Evolutionary conservation across 768 basidiomycete genomes (phyloP).

Genomic region (Hericium erinaceus): DNA sequence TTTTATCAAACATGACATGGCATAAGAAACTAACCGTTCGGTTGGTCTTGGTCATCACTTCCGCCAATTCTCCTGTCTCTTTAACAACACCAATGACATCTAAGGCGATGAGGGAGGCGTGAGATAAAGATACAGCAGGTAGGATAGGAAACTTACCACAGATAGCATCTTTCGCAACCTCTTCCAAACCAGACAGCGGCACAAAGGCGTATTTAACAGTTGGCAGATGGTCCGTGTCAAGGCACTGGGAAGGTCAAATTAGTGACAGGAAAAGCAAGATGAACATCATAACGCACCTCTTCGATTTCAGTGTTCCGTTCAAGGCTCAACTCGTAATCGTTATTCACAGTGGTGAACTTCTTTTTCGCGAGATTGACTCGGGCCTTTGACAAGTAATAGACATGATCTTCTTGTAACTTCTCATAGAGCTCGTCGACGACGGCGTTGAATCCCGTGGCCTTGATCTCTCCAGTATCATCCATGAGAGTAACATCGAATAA

Average conservation of each 20-base stretch:
- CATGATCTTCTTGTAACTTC: slow-evolving; percentile 84
- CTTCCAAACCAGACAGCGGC: slow-evolving; percentile 49
- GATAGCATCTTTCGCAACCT: slow-evolving; percentile 66
- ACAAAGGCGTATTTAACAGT: slow-evolving; percentile 80
- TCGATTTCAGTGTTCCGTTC: slow-evolving; percentile 79
- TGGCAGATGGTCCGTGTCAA: slow-evolving; percentile 68
- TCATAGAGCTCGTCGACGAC: slow-evolving; percentile 77
- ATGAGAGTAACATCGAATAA: slow-evolving; percentile 88
- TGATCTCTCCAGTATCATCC: slow-evolving; percentile 92
- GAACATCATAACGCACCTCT: slow-evolving; percentile 42
- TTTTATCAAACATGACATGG: not conserved
- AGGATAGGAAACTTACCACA: slow-evolving; percentile 48
- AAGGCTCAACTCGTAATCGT: slow-evolving; percentile 90
- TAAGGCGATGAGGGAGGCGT: slow-evolving; percentile 20
- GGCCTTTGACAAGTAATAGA: slow-evolving; percentile 85
- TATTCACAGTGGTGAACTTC: slow-evolving; percentile 83
- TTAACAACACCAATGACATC: slow-evolving; percentile 87
- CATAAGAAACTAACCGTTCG: slow-evolving; percentile 35
- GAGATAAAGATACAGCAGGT: not conserved
- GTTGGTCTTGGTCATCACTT: slow-evolving; percentile 70
- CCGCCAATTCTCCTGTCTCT: slow-evolving; percentile 56
- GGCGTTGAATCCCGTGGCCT: slow-evolving; percentile 84
- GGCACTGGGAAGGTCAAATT: slow-evolving; percentile 46
- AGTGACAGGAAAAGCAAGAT: not conserved
- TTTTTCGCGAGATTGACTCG: slow-evolving; percentile 94